Conservation (phyloP, 768 basidiomycete species). For the Jaapia argillacea region DNA sequence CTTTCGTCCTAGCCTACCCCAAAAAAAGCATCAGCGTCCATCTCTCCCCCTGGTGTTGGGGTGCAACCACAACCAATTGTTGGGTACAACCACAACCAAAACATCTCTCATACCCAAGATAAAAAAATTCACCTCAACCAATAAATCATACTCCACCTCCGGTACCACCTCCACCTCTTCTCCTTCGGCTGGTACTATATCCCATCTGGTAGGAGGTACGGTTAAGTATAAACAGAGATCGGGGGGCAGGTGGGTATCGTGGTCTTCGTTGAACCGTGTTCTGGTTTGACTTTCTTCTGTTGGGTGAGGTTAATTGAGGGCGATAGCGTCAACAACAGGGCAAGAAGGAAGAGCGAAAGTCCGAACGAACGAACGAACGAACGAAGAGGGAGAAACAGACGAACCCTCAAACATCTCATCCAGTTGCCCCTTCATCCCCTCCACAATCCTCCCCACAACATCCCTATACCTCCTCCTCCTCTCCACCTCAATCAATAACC, state of each 20-base stretch:
- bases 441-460: constrained; percentile 51
- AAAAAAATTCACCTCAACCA: constrained; percentile 37
- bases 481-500: constrained; percentile 63
- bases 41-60: neutral
- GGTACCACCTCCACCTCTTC: constrained; percentile 52
- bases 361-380: too few relatives aligned
- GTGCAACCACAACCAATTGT: too few relatives aligned
- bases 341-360: too few relatives aligned
- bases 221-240: constrained; percentile 74
- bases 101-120: neutral
- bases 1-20: constrained; percentile 18
- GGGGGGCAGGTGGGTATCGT: constrained; percentile 65
- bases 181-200: constrained; percentile 47
- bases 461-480: constrained; percentile 61
- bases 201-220: constrained; percentile 67
- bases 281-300: constrained; percentile 62
- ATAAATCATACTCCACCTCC: constrained; percentile 46
- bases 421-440: constrained; percentile 55
- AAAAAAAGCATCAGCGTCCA: neutral
- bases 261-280: constrained; percentile 59
- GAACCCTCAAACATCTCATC: constrained; percentile 63
- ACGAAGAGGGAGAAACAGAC: too few relatives aligned
- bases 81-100: too few relatives aligned
- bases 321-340: neutral
- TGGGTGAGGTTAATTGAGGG: neutral